A percentile compares a stretch with the other conserved stretches of the same genome.
These are phyloP conservation scores for Helichrysum umbraculigerum DNA, from an alignment of 129 eudicot genomes.

Conservation along the genomic window DNA sequence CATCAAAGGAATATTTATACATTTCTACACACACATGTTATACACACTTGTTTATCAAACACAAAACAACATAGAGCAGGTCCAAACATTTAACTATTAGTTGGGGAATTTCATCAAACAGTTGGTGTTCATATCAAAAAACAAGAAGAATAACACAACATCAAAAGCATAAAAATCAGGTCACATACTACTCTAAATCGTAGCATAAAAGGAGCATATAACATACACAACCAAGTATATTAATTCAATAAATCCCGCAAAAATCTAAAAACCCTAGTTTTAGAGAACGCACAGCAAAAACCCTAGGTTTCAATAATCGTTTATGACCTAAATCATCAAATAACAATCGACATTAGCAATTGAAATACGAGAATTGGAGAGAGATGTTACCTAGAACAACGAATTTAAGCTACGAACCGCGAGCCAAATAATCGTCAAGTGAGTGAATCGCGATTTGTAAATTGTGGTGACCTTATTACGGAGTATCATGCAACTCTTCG, in stretches of 20 bases:
- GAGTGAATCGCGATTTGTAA: no score
- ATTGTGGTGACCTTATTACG: background rate
- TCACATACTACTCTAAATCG: no score
- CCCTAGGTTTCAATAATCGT: background rate
- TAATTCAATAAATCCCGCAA: background rate
- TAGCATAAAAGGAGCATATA: no score
- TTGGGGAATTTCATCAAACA: background rate
- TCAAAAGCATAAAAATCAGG: no score
- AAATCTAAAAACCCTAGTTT: background rate
- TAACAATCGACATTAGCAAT: no score
- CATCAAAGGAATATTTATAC: background rate
- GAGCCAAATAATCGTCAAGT: background rate
- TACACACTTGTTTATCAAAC: background rate
- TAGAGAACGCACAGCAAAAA: background rate
- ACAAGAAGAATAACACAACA: background rate
- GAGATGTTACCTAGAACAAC: background rate
- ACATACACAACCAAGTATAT: background rate
- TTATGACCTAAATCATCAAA: background rate
- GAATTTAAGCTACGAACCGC: background rate
- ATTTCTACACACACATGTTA: background rate
- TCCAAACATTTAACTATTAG: no score
- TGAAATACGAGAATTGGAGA: no score
- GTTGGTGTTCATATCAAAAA: background rate
- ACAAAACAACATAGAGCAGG: no score
- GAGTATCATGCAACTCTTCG: background rate